Conservation (phyloP, 1,284 basidiomycete species). For the Mycosarcoma maydis region DNA sequence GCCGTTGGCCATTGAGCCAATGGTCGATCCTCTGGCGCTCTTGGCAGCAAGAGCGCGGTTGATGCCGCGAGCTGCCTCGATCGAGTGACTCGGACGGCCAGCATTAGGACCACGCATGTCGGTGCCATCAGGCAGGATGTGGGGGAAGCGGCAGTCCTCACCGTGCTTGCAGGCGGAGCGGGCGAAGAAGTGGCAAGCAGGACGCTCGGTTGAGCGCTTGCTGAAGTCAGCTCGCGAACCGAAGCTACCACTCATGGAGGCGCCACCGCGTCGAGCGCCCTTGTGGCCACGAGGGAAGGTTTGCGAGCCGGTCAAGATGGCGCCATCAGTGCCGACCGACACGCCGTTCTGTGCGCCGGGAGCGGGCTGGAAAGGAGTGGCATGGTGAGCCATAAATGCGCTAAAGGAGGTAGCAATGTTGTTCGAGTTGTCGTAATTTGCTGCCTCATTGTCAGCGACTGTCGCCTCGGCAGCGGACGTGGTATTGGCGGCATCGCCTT, state of each 20-base stretch:
- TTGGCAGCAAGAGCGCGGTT: slow-evolving; percentile 48
- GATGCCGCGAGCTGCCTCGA: slow-evolving; percentile 40
- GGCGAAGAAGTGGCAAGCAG: slow-evolving; percentile 64
- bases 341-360: slow-evolving; percentile 28
- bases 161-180: slow-evolving; percentile 61
- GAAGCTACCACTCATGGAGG: slow-evolving; percentile 31
- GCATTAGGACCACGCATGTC: slow-evolving; percentile 55
- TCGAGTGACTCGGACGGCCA: slow-evolving; percentile 44
- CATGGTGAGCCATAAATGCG: slow-evolving; percentile 60
- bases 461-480: slow-evolving; percentile 4
- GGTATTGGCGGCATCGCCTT: slow-evolving; percentile 10
- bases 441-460: slow-evolving; percentile 7
- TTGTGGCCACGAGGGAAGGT: slow-evolving; percentile 33
- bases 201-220: slow-evolving; percentile 54
- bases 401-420: slow-evolving; percentile 57
- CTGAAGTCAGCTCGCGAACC: slow-evolving; percentile 38
- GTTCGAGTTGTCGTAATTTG: slow-evolving; percentile 16
- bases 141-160: slow-evolving; percentile 65
- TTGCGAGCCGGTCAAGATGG: slow-evolving; percentile 15
- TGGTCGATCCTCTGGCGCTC: slow-evolving; percentile 17
- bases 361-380: slow-evolving; percentile 58
- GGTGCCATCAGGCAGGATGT: slow-evolving; percentile 64
- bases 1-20: slow-evolving; percentile 7
- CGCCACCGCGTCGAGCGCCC: slow-evolving; percentile 34
- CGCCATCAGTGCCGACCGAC: slow-evolving; percentile 22